Evolutionary conservation across 2,329 filamentous ascomycete species (phyloP), one percentile per base, ranked within the genome.

Genomic region (Colletotrichum chlorophyti): DNA sequence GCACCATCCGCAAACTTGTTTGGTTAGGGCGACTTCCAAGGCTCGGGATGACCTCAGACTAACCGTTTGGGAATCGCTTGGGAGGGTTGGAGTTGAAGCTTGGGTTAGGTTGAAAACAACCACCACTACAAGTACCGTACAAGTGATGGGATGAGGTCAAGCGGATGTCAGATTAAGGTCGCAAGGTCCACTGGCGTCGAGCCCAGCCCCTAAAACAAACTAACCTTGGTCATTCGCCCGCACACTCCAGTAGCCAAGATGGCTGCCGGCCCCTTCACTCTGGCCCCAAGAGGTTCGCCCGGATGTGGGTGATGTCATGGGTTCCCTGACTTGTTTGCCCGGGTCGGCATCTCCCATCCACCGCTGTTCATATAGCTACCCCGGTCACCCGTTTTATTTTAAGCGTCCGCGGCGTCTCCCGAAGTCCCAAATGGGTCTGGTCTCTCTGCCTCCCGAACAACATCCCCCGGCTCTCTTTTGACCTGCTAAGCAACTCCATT

Each of bases 151-250:
- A 34, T n/a, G 40, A 21, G 24, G 41, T 15, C 17, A 21, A 19
- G n/a, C 15, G n/a, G 48, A 60, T 24, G 57, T 57, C 45, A 23
- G 45, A 49, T 45, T 57, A 49, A 50, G 37, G 57, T 42, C 31
- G 23, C n/a, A n/a, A n/a, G n/a, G n/a, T n/a, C n/a, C n/a, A n/a
- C n/a, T n/a, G n/a, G n/a, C n/a, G n/a, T n/a, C n/a, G n/a, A n/a
- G n/a, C n/a, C n/a, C n/a, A 21, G 6, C 17, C 41, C 11, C 3
- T 17, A 17, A 45, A 45, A 19, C 17, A n/a, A n/a, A n/a, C n/a
- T n/a, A n/a, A n/a, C 27, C 19, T 46, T 43, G 40, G 34, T 52
- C 38, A 46, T 32, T 17, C n/a, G 19, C 38, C 40, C 40, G n/a
- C 12, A 24, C 9, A 11, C 43, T 5, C 24, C 19, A 10, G 15